These are phyloP conservation scores for Podospora didyma DNA, from an alignment of 495 filamentous ascomycete species.

Conservation along the genomic window DNA sequence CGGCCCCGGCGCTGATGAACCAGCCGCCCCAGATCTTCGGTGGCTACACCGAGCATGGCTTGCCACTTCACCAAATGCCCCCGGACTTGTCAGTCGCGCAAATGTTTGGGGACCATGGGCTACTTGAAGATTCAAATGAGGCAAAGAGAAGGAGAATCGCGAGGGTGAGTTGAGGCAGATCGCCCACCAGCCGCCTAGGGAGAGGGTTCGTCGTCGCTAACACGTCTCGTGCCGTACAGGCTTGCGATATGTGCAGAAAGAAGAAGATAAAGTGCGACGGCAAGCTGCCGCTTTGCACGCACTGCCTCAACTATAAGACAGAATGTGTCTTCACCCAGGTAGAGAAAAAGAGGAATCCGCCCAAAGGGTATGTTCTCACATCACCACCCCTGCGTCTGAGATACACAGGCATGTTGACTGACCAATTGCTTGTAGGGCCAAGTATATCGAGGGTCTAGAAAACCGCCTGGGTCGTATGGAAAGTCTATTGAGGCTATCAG, in stretches of 20 bases:
- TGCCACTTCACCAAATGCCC: conserved; percentile 48
- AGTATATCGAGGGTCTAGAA: conserved; percentile 97
- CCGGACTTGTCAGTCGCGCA: conserved; percentile 52
- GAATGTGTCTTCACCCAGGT: conserved; percentile 97
- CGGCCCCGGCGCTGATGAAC: conserved; percentile 57
- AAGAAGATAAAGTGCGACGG: conserved; percentile 99
- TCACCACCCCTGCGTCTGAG: background rate
- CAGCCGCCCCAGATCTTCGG: conserved; percentile 70
- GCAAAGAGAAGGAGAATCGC: conserved; percentile 92
- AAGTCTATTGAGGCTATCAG: conserved; percentile 78
- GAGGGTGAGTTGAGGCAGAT: conserved; percentile 54
- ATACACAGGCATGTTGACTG: conserved; percentile 7
- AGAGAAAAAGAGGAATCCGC: conserved; percentile 97
- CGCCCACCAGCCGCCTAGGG: background rate
- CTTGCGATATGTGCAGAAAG: conserved; percentile 98
- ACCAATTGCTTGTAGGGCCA: conserved; percentile 57
- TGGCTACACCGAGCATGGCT: conserved; percentile 54
- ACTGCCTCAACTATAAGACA: conserved; percentile 97
- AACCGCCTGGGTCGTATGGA: conserved; percentile 95
- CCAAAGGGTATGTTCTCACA: conserved; percentile 71
- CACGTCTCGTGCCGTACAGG: conserved; percentile 46
- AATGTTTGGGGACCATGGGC: conserved; percentile 55
- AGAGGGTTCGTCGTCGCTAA: conserved; percentile 17
- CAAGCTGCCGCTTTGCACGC: conserved; percentile 89
- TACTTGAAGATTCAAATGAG: conserved; percentile 70